Conservation (phyloP, 2,329 filamentous ascomycete species). For the Chaetomium olivaceum region DNA sequence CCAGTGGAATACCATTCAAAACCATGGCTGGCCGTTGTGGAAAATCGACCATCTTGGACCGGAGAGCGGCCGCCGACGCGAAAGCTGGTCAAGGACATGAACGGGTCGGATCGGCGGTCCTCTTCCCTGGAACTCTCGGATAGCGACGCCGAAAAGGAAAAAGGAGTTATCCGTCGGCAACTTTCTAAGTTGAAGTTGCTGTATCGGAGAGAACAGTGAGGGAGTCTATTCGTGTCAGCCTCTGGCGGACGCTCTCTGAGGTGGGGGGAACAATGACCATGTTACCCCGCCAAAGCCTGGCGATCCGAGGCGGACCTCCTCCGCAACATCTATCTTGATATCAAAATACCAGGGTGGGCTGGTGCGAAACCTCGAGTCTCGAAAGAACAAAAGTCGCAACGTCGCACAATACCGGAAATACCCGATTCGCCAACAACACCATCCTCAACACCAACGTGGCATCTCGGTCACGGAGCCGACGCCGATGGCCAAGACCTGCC, state of each 20-base stretch:
- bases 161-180: constrained; percentile 30
- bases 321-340: neutral
- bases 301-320: neutral
- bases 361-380: neutral
- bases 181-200: constrained; percentile 28
- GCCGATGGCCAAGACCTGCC: constrained; percentile 12
- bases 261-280: constrained; percentile 3
- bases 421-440: neutral
- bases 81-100: constrained; percentile 33
- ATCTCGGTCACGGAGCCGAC: constrained; percentile 3
- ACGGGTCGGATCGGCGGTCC: constrained; percentile 28
- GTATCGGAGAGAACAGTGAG: constrained; percentile 28
- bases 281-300: constrained; percentile 13
- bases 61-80: constrained; percentile 30
- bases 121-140: constrained; percentile 31
- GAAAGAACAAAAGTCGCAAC: neutral
- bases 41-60: constrained; percentile 21
- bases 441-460: constrained; percentile 3
- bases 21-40: constrained; percentile 27
- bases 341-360: neutral
- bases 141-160: constrained; percentile 30
- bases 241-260: neutral
- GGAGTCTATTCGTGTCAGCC: neutral
- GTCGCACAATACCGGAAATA: neutral
- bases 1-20: constrained; percentile 17